These are phyloP conservation scores for Zizania latifolia DNA, from an alignment of 176 grass and related monocot species.

Conservation along the genomic window DNA sequence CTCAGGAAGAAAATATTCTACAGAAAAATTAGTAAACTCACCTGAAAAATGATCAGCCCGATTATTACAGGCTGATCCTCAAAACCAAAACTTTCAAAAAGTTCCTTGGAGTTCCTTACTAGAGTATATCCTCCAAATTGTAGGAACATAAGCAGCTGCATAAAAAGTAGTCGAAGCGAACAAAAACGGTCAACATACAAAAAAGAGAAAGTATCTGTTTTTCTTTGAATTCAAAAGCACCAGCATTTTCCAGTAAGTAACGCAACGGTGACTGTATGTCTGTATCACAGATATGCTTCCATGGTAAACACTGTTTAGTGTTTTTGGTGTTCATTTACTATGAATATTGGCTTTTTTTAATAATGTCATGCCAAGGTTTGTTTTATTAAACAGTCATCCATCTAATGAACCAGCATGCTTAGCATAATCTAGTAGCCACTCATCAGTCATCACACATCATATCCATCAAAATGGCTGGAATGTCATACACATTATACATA, in stretches of 20 bases:
- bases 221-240: background rate
- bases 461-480: background rate
- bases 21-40: conserved; percentile 24
- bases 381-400: conserved; percentile 12
- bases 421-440: background rate
- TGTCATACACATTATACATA: background rate
- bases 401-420: background rate
- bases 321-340: background rate
- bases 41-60: conserved; percentile 90
- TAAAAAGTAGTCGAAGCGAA: conserved; percentile 12
- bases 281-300: background rate
- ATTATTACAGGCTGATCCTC: conserved; percentile 85
- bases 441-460: conserved; percentile 12
- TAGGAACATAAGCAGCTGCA: conserved; percentile 85
- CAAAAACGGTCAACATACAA: background rate
- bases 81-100: conserved; percentile 95
- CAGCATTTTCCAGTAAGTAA: conserved; percentile 1
- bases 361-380: background rate
- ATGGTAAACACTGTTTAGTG: background rate
- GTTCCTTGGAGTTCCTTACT: conserved; percentile 97
- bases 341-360: background rate
- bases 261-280: background rate
- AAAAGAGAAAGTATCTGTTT: background rate
- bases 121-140: conserved; percentile 99
- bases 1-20: background rate